phyloP scores from a whole-genome alignment of 129 eudicot species.

The Artemisia argyi region DNA sequence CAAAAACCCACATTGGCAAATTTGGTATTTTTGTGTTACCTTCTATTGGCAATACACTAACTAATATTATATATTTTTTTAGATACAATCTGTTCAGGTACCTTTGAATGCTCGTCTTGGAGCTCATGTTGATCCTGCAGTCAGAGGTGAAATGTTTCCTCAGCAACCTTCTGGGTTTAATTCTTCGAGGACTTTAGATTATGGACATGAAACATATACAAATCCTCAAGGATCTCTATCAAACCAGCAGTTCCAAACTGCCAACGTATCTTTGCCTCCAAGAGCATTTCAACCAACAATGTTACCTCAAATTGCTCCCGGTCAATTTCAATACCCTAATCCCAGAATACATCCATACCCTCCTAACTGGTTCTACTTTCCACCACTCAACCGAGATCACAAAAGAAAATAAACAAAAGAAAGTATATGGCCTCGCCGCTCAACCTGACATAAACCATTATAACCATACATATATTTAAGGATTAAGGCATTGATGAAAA shows the following conservation, averaged over 20 bases:
- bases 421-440: too few species aligned
- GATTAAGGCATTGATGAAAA: too few species aligned
- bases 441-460: too few species aligned
- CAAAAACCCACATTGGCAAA: too few species aligned
- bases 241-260: slow-evolving; percentile 60
- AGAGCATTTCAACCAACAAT: slow-evolving; percentile 58
- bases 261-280: slow-evolving; percentile 44
- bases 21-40: too few species aligned
- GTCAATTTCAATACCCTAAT: slow-evolving; percentile 59
- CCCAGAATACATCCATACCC: slow-evolving; percentile 47
- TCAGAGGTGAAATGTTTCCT: slow-evolving; percentile 48
- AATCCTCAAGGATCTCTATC: slow-evolving; percentile 59
- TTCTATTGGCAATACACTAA: neutral
- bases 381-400: too few species aligned
- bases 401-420: too few species aligned
- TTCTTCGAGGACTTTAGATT: slow-evolving; percentile 58
- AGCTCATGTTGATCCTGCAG: slow-evolving; percentile 43
- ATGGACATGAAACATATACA: slow-evolving; percentile 47
- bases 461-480: too few species aligned
- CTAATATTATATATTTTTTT: slow-evolving; percentile 27
- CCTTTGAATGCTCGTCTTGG: slow-evolving; percentile 52
- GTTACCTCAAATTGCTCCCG: slow-evolving; percentile 48
- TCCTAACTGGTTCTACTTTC: neutral
- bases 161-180: slow-evolving; percentile 58
- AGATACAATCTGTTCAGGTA: slow-evolving; percentile 42